A percentile compares a stretch with the other conserved stretches of the same genome.
Conservation (phyloP, 306 rosid genomes). For the Amphicarpaea edgeworthii region DNA sequence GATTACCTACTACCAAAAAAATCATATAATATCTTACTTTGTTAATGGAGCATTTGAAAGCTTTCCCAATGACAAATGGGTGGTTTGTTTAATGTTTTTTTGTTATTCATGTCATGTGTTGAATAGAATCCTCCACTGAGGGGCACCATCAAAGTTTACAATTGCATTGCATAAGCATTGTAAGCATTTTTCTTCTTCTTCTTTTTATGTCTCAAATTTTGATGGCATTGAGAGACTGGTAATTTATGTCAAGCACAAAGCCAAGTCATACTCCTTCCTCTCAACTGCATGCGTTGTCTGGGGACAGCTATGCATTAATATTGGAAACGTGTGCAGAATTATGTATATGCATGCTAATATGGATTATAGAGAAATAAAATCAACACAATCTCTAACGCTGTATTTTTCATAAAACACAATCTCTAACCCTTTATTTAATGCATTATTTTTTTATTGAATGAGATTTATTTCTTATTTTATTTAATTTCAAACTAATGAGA, state of each 20-base stretch:
- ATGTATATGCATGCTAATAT: neutral
- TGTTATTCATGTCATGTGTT: slow-evolving; percentile 3
- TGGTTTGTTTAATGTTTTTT: slow-evolving; percentile 7
- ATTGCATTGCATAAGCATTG: neutral
- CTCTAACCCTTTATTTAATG: no score
- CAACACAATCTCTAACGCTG: neutral
- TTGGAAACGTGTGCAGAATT: slow-evolving; percentile 8
- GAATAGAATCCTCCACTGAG: neutral
- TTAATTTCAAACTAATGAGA: neutral
- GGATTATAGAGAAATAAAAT: neutral
- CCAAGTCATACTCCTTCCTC: neutral
- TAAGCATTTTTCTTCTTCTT: neutral
- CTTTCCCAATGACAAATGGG: neutral
- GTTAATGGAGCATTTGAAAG: slow-evolving; percentile 23
- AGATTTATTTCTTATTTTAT: no score
- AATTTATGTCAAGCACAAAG: slow-evolving; percentile 8
- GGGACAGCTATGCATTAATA: slow-evolving; percentile 17
- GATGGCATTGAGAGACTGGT: neutral
- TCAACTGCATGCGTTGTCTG: slow-evolving; percentile 5
- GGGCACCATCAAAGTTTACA: neutral
- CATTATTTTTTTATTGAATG: no score
- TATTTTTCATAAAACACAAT: neutral
- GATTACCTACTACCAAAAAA: slow-evolving; percentile 16
- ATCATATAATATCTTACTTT: neutral
- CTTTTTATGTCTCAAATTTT: neutral